These are phyloP conservation scores for Arachnomyces sp. DNA, from an alignment of 2,329 filamentous ascomycete species.

Conservation along the genomic window DNA sequence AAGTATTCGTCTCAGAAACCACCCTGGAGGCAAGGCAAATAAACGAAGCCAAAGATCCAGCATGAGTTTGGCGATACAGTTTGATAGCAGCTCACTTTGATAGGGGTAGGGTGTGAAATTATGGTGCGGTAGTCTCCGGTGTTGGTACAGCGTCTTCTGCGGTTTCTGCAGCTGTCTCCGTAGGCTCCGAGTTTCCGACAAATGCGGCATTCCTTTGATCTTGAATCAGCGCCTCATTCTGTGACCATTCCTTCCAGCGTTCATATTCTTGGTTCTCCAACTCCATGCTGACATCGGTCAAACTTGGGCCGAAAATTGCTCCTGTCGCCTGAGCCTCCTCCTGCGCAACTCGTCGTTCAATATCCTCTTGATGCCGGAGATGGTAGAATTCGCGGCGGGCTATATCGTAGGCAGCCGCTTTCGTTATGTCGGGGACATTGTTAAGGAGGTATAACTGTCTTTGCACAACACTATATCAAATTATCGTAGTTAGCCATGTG, in stretches of 20 bases:
- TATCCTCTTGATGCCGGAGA: conserved; percentile 70
- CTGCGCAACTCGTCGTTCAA: conserved; percentile 69
- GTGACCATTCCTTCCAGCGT: conserved; percentile 76
- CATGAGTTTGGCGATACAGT: too few species aligned
- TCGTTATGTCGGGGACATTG: conserved; percentile 49
- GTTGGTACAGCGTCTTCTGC: too few species aligned
- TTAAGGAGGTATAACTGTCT: conserved; percentile 80
- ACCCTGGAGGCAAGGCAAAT: conserved; percentile 9
- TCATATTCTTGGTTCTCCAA: conserved; percentile 76
- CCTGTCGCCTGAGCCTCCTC: conserved; percentile 83
- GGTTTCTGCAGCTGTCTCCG: conserved; percentile 11
- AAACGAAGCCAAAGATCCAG: too few species aligned
- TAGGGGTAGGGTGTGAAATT: not conserved
- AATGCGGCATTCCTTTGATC: conserved; percentile 41
- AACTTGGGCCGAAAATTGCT: conserved; percentile 75
- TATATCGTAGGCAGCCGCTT: conserved; percentile 69
- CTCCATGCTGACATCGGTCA: conserved; percentile 67
- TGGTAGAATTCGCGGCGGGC: conserved; percentile 87
- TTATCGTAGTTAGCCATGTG: conserved; percentile 5
- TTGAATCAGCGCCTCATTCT: conserved; percentile 41
- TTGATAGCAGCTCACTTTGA: too few species aligned
- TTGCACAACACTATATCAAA: conserved; percentile 67
- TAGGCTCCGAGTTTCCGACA: conserved; percentile 26
- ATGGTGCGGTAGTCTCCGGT: conserved; percentile 7
- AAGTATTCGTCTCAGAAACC: conserved; percentile 4